Evolutionary conservation across 129 eudicot genomes (phyloP).

Genomic region (Flaveria trinervia): DNA sequence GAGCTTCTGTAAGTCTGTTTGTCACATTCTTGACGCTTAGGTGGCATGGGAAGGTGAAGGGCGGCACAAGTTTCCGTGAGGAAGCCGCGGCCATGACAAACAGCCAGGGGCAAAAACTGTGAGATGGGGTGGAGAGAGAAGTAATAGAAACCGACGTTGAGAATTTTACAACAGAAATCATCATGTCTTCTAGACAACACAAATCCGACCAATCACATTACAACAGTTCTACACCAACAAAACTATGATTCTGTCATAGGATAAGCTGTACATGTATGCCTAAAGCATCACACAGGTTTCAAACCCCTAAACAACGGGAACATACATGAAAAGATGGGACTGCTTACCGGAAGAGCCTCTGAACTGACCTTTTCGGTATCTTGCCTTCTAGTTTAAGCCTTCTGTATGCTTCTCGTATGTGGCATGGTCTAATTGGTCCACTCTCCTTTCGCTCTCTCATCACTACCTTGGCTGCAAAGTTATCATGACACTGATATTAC

Average conservation of each 20-base stretch:
- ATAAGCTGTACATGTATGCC: conserved; percentile 16
- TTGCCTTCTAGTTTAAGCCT: conserved; percentile 91
- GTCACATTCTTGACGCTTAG: no score
- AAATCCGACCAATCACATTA: background rate
- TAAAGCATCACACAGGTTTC: conserved; percentile 20
- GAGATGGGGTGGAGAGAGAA: no score
- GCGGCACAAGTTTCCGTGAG: no score
- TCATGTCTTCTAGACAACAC: background rate
- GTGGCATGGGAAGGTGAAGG: no score
- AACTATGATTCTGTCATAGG: conserved; percentile 6
- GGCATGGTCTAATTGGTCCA: conserved; percentile 96
- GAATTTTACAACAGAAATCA: background rate
- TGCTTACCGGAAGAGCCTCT: conserved; percentile 73
- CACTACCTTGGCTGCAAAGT: conserved; percentile 71
- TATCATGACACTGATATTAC: conserved; percentile 4
- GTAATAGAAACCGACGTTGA: no score
- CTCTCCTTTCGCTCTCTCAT: conserved; percentile 83
- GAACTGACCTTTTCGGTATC: conserved; percentile 81
- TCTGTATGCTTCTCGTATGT: conserved; percentile 88
- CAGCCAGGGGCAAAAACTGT: no score
- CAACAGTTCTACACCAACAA: conserved; percentile 9
- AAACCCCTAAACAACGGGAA: background rate
- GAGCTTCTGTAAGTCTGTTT: no score
- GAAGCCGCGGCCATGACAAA: no score
- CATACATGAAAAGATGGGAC: background rate